Base-by-base conservation (phyloP, 1,284 basidiomycete species). In the Chalciporus sp. region DNA sequence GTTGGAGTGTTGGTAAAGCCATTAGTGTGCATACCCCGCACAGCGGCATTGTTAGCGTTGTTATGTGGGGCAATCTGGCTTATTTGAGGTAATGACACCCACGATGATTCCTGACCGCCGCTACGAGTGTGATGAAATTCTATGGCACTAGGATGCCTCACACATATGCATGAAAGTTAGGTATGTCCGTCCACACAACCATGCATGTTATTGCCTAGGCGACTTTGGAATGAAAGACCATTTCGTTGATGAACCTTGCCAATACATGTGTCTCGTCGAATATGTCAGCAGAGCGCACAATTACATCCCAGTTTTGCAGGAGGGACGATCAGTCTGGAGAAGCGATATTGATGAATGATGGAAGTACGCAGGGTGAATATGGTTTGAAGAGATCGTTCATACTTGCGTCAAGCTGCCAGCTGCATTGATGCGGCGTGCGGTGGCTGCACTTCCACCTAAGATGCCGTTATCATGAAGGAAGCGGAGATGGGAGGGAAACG, bases 391-490 rank as follows among this genome's bases (percentile, higher is more conserved):
- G 37, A 46, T 16, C 4, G 19, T 43, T 53, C 19, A 43, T 19
- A 28, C 20, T 17, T n/a, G 26, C n/a, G 37, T 28, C 14, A 16
- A 11, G 20, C 14, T 35, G 42, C 12, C 26, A 33, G 20, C 46
- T 27, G 46, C 46, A 53, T 12, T 19, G 48, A 57, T 56, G n/a
- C 29, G 19, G n/a, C 29, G 23, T 29, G 41, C 19, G 35, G 47
- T 47, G 23, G 27, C 26, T 45, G 27, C 37, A 28, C 46, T 9
- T 41, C 35, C 26, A 20, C 35, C 17, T 14, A 41, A 29, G 43
- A 29, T 53, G 35, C 45, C 58, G 51, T 58, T 31, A 65, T 41
- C 17, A 51, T 49, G 28, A 58, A 52, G 29, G 39, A 48, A 29
- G 41, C 43, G 39, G 35, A 39, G 23, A 48, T 27, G 47, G 29